phyloP scores from a whole-genome alignment of 2,329 filamentous ascomycete species.

The Sarocladiaceae sp. region DNA sequence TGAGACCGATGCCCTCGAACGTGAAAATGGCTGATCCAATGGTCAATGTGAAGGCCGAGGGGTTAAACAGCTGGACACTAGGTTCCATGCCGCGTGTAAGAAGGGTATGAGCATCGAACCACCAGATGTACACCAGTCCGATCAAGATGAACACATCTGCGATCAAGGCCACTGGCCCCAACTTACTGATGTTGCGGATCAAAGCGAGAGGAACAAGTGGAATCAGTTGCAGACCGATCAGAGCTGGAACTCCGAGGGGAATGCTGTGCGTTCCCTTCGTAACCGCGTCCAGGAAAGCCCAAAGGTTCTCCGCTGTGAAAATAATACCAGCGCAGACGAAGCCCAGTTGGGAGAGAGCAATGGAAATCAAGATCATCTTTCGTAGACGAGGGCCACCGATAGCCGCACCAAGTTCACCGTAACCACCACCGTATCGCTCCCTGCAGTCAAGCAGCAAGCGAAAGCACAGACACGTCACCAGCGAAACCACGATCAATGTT shows the following conservation, averaged over 20 bases:
- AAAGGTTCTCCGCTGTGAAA: constrained; percentile 71
- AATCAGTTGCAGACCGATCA: constrained; percentile 64
- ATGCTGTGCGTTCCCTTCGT: constrained; percentile 43
- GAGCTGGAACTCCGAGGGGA: constrained; percentile 42
- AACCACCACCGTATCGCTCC: constrained; percentile 60
- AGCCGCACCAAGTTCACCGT: constrained; percentile 67
- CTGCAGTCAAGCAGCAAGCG: constrained; percentile 67
- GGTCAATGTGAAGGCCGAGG: constrained; percentile 63
- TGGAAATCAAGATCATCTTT: constrained; percentile 62
- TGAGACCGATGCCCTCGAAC: constrained; percentile 74
- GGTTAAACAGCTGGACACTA: constrained; percentile 66
- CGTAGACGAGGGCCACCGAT: constrained; percentile 63
- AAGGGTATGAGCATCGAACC: constrained; percentile 60
- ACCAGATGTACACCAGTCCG: constrained; percentile 70
- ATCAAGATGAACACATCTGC: constrained; percentile 70
- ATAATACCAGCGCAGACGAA: constrained; percentile 77
- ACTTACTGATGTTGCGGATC: constrained; percentile 71
- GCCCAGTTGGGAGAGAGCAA: constrained; percentile 70
- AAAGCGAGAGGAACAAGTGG: constrained; percentile 63
- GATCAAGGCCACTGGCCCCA: constrained; percentile 63
- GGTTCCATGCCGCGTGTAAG: constrained; percentile 51
- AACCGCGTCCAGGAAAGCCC: constrained; percentile 63
- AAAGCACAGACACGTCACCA: constrained; percentile 67
- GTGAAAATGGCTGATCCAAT: constrained; percentile 74
- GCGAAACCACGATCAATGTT: constrained; percentile 60